These are phyloP conservation scores for apple (Malus domestica) DNA, from an alignment of 306 rosid species.

Conservation along the genomic window DNA sequence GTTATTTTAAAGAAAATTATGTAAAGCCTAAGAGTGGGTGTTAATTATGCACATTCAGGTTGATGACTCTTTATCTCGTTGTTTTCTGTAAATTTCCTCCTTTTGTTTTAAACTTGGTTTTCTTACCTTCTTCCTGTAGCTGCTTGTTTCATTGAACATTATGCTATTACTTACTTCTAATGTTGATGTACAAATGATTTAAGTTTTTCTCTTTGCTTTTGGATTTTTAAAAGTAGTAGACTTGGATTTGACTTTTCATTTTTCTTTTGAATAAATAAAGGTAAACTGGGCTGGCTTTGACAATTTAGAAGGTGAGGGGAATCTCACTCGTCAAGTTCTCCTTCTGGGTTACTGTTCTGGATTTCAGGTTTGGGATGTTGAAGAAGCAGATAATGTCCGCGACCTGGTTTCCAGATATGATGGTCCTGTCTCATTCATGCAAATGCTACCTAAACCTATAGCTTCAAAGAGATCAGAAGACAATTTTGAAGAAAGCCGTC, in stretches of 20 bases:
- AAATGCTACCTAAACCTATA: conserved; percentile 80
- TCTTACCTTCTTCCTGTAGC: neutral
- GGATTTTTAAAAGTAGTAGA: neutral
- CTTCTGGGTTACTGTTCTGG: conserved; percentile 85
- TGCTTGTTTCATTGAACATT: no score
- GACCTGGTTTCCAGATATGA: conserved; percentile 76
- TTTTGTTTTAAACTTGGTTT: neutral
- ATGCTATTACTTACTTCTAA: neutral
- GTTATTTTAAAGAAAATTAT: neutral
- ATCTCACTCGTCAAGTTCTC: conserved; percentile 52
- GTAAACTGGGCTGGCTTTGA: conserved; percentile 97
- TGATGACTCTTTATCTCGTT: neutral
- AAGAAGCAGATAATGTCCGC: conserved; percentile 78
- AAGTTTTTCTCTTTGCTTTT: neutral
- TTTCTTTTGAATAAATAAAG: conserved; percentile 29
- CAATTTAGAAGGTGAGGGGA: conserved; percentile 71
- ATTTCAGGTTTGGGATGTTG: conserved; percentile 98
- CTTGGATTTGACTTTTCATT: conserved; percentile 7
- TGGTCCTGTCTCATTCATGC: conserved; percentile 82
- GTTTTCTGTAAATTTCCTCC: neutral
- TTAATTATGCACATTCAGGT: neutral
- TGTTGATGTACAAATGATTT: neutral
- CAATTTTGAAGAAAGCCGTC: conserved; percentile 62
- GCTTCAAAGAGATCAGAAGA: conserved; percentile 52
- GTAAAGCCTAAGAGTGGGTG: neutral